Evolutionary conservation across 768 basidiomycete species (phyloP).

Genomic region (Russula dissimulans): DNA sequence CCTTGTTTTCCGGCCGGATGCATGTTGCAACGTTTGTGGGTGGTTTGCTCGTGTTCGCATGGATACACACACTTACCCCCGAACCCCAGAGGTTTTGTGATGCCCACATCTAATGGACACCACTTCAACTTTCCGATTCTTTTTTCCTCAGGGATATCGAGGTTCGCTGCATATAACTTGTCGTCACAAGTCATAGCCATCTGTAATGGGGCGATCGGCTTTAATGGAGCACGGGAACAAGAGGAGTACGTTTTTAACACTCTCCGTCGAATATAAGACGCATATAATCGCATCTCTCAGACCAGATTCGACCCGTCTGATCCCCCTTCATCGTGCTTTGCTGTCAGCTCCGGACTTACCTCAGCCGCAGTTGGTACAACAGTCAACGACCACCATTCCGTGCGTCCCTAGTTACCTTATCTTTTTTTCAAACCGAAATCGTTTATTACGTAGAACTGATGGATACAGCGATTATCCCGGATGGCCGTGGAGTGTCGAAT

Average conservation of each 20-base stretch:
- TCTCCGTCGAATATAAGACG: background rate
- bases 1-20: background rate
- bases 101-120: no score
- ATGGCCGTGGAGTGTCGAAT: background rate
- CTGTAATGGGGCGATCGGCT: background rate
- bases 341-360: no score
- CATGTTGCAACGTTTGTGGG: background rate
- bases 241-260: background rate
- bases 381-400: no score
- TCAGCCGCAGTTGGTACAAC: no score
- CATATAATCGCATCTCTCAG: conserved; percentile 3
- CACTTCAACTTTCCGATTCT: no score
- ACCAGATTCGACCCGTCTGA: background rate
- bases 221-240: background rate
- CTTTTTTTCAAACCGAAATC: background rate
- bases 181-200: background rate
- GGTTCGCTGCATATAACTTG: background rate
- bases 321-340: no score
- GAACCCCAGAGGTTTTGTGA: no score
- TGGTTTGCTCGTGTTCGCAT: background rate
- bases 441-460: background rate
- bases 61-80: background rate
- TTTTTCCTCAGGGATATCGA: no score
- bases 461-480: background rate
- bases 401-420: no score